These are phyloP conservation scores for Blastobotrys petasosporus DNA, from an alignment of 1,139 yeast species.

Conservation along the genomic window DNA sequence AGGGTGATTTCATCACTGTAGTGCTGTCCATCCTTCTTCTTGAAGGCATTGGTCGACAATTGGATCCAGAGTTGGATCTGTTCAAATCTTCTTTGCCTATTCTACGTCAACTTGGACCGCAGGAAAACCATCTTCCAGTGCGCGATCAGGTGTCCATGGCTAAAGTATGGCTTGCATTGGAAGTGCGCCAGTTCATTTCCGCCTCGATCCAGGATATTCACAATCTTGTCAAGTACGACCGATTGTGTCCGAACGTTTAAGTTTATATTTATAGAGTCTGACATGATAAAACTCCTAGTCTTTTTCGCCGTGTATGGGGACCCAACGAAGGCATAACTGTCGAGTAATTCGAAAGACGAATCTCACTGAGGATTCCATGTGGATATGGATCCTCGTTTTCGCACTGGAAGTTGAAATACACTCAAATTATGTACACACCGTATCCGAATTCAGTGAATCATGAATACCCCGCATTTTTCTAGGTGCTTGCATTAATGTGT, in stretches of 20 bases:
- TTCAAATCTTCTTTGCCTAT: conserved; percentile 94
- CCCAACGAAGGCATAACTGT: conserved; percentile 39
- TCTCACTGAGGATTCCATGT: no score
- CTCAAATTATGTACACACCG: no score
- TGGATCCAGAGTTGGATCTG: conserved; percentile 86
- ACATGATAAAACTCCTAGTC: neutral
- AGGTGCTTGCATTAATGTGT: no score
- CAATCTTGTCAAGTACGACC: conserved; percentile 51
- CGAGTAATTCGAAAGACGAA: no score
- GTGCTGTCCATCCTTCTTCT: conserved; percentile 81
- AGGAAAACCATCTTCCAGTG: conserved; percentile 47
- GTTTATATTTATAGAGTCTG: neutral
- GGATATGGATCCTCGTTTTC: no score
- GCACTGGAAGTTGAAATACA: no score
- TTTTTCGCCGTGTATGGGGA: conserved; percentile 7
- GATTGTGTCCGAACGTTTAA: conserved; percentile 60
- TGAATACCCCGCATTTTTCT: no score
- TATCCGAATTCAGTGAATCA: no score
- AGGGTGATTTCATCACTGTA: conserved; percentile 91
- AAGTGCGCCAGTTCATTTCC: conserved; percentile 77
- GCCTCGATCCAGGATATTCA: conserved; percentile 76
- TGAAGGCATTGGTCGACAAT: conserved; percentile 92
- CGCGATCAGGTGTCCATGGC: conserved; percentile 70
- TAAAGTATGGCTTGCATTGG: conserved; percentile 87
- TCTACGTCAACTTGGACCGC: conserved; percentile 71